Percentiles rank a stretch among this genome's conserved stretches.
These are phyloP conservation scores for Tuber aestivum DNA, from an alignment of 495 filamentous ascomycete species.

Conservation along the genomic window DNA sequence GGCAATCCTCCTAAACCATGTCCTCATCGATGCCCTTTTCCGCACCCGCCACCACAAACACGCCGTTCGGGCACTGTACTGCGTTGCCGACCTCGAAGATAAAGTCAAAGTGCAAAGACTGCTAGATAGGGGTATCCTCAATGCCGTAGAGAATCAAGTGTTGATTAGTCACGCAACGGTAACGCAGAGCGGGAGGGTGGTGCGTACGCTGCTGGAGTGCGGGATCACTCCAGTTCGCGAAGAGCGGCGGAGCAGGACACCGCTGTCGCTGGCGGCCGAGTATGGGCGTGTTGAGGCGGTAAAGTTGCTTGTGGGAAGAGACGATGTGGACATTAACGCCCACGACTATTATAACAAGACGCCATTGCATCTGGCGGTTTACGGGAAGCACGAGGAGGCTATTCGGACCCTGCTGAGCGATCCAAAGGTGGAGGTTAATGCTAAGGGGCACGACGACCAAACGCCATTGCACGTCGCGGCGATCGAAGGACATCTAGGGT, in stretches of 20 bases:
- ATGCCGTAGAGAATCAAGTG: not conserved
- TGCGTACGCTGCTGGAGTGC: not conserved
- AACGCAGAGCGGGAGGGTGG: conserved; percentile 1
- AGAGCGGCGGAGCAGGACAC: not conserved
- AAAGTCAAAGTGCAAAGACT: conserved; percentile 3
- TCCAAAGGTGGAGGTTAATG: conserved; percentile 3
- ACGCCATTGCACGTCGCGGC: conserved; percentile 19
- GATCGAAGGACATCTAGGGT: conserved; percentile 6
- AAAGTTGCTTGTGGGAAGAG: not conserved
- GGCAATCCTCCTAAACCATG: not conserved
- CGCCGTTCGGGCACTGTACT: not conserved
- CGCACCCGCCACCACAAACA: conserved; percentile 1
- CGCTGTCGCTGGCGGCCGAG: conserved; percentile 2
- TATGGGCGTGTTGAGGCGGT: conserved; percentile 1
- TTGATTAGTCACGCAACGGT: conserved; percentile 1
- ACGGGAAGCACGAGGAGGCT: conserved; percentile 17
- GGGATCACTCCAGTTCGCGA: not conserved
- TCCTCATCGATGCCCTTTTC: not conserved
- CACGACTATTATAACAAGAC: not conserved
- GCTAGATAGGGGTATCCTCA: conserved; percentile 2
- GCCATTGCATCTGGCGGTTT: conserved; percentile 20
- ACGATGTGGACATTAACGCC: not conserved
- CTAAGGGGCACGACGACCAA: conserved; percentile 10
- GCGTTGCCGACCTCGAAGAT: conserved; percentile 4
- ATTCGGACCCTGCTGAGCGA: conserved; percentile 7